These are phyloP conservation scores for Diaporthe citriasiana DNA, from an alignment of 2,329 filamentous ascomycete species.

Conservation along the genomic window DNA sequence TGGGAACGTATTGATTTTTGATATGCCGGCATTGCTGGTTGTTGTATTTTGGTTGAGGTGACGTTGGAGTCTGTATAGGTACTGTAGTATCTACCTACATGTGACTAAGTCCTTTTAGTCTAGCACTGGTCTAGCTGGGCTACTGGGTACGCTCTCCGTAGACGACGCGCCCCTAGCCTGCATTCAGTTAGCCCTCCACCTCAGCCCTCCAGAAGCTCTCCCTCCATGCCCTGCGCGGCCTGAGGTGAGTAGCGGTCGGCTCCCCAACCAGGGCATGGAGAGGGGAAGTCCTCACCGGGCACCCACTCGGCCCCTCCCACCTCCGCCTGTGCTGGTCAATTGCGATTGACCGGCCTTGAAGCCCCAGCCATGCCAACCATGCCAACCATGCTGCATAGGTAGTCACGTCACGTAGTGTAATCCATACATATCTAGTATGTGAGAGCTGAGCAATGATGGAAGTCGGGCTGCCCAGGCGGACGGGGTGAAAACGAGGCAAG, in stretches of 20 bases:
- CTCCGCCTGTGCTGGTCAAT: not conserved
- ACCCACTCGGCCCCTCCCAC: not conserved
- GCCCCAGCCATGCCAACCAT: not conserved
- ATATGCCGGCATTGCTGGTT: not conserved
- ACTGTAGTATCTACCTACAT: not conserved
- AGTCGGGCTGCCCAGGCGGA: conserved; percentile 9
- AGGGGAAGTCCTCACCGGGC: conserved; percentile 23
- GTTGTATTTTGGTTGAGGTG: not conserved
- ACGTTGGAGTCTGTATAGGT: not conserved
- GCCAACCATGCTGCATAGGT: not conserved
- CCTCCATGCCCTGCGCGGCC: no score
- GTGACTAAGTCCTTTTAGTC: not conserved
- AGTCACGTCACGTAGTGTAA: not conserved
- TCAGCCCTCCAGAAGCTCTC: no score
- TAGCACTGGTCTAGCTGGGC: not conserved
- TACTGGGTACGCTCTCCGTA: not conserved
- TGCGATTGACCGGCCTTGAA: not conserved
- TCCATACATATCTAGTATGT: not conserved
- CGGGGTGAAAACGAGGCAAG: conserved; percentile 22
- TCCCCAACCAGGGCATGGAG: not conserved
- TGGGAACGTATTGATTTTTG: not conserved
- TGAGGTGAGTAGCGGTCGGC: not conserved
- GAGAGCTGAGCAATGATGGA: conserved; percentile 6
- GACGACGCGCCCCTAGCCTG: not conserved
- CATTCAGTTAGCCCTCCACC: not conserved